A percentile compares a stretch with the other conserved stretches of the same genome.
phyloP scores from a whole-genome alignment of 108 stramenopile species.

The Cyclotella kingstonii region DNA sequence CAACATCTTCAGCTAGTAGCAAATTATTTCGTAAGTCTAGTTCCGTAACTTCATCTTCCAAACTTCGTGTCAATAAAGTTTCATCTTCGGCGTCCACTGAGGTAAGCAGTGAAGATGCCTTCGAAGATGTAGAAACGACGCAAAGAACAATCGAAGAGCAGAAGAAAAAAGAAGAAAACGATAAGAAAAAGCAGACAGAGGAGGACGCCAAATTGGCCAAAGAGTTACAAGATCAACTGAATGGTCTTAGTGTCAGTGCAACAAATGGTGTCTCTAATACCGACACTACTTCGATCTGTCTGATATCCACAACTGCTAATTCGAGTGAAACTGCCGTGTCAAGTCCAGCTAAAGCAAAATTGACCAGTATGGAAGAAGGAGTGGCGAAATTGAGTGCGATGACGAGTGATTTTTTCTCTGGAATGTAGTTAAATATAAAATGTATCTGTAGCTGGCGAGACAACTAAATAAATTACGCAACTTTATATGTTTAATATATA shows the following conservation, averaged over 20 bases:
- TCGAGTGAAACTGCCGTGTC: constrained; percentile 18
- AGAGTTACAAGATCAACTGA: constrained; percentile 35
- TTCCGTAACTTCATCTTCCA: constrained; percentile 32
- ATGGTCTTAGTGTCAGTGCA: constrained; percentile 28
- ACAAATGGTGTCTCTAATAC: constrained; percentile 1
- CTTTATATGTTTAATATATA: neutral
- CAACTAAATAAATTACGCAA: neutral
- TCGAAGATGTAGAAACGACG: constrained; percentile 65
- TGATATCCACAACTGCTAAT: constrained; percentile 31
- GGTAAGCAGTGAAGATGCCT: constrained; percentile 33
- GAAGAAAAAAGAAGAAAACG: constrained; percentile 44
- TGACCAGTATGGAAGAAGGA: constrained; percentile 61
- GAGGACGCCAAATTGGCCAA: constrained; percentile 49
- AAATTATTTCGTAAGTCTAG: constrained; percentile 65
- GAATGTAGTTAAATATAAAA: constrained; percentile 19
- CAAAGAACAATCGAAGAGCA: constrained; percentile 47
- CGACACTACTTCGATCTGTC: no score
- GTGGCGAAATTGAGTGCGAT: constrained; percentile 71
- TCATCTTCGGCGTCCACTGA: constrained; percentile 9
- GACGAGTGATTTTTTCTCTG: constrained; percentile 85
- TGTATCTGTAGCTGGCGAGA: neutral
- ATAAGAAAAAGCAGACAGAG: constrained; percentile 34
- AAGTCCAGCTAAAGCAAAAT: constrained; percentile 40
- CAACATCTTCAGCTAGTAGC: constrained; percentile 32
- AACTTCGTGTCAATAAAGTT: constrained; percentile 75